Evolutionary conservation across 257 asterid genomes (phyloP).

Genomic region (Solanum sejunctum): DNA sequence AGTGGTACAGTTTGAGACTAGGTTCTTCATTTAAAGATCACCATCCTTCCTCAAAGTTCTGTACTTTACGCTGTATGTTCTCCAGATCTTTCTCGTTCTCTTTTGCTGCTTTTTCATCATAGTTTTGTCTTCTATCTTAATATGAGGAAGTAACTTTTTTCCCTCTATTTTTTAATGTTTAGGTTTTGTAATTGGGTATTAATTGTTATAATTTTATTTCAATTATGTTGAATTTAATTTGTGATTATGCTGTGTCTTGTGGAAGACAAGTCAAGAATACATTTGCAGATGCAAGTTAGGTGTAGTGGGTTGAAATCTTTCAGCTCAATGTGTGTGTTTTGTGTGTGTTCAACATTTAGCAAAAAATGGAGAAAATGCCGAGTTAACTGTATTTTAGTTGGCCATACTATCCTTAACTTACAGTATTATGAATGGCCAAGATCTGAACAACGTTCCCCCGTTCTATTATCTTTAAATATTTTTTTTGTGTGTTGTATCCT

Average conservation of each 20-base stretch:
- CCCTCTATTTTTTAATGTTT: not conserved
- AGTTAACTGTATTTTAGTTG: not conserved
- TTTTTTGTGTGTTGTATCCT: not conserved
- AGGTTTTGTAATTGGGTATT: not conserved
- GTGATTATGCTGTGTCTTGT: not conserved
- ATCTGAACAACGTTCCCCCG: not conserved
- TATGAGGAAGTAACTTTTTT: not conserved
- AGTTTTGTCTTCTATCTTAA: not conserved
- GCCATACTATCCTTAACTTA: not conserved
- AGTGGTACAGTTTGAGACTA: conserved; percentile 72
- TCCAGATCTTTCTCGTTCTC: not conserved
- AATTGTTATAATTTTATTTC: not conserved
- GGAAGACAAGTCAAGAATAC: not conserved
- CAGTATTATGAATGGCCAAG: not conserved
- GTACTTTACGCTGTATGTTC: conserved; percentile 82
- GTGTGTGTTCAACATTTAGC: not conserved
- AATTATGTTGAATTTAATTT: not conserved
- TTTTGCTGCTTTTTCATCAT: not conserved
- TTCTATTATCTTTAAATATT: not conserved
- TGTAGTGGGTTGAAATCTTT: not conserved
- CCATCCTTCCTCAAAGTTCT: conserved; percentile 84
- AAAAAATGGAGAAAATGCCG: not conserved
- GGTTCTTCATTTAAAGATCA: conserved; percentile 88
- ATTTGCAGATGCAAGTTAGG: not conserved
- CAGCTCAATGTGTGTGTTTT: no score